Evolutionary conservation across 352 stramenopile species (phyloP).

Genomic region (Globisporangium irregulare): DNA sequence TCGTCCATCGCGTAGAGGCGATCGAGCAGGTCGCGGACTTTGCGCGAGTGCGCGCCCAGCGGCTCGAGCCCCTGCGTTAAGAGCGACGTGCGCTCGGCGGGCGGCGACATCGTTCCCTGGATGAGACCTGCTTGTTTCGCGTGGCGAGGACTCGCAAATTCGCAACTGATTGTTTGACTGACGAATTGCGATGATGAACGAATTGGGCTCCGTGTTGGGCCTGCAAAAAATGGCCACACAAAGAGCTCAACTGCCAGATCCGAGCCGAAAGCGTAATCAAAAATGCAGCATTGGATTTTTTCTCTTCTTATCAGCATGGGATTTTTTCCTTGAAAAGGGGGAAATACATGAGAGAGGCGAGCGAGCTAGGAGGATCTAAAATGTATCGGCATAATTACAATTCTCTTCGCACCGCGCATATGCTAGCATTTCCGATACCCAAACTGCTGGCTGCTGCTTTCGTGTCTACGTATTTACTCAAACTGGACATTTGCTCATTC

Average conservation of each 20-base stretch:
- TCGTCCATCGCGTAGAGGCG: conserved; percentile 51
- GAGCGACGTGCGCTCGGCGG: conserved; percentile 26
- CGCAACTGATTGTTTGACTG: not conserved
- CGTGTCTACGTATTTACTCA: not conserved
- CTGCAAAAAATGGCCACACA: not conserved
- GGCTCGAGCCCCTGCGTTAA: conserved; percentile 48
- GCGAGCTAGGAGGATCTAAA: conserved; percentile 10
- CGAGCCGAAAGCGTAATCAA: conserved; percentile 7
- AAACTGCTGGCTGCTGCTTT: not conserved
- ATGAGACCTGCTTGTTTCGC: not conserved
- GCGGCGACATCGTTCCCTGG: not conserved
- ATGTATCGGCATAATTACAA: conserved; percentile 18
- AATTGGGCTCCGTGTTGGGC: too few relatives aligned
- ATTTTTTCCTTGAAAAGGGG: not conserved
- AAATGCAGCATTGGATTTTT: conserved; percentile 6
- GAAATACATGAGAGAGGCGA: not conserved
- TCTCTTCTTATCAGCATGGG: not conserved
- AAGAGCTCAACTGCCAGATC: conserved; percentile 11
- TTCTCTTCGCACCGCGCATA: not conserved
- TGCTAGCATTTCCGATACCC: not conserved
- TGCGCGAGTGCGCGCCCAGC: conserved; percentile 27
- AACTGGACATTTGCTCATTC: not conserved
- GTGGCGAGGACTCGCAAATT: not conserved
- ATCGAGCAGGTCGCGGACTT: conserved; percentile 28
- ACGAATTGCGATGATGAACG: not conserved